A percentile compares a stretch with the other conserved stretches of the same genome.
These are phyloP conservation scores for Pseudisothecium myosuroides DNA, from an alignment of 225 moss, liverwort and hornwort species.

Conservation along the genomic window DNA sequence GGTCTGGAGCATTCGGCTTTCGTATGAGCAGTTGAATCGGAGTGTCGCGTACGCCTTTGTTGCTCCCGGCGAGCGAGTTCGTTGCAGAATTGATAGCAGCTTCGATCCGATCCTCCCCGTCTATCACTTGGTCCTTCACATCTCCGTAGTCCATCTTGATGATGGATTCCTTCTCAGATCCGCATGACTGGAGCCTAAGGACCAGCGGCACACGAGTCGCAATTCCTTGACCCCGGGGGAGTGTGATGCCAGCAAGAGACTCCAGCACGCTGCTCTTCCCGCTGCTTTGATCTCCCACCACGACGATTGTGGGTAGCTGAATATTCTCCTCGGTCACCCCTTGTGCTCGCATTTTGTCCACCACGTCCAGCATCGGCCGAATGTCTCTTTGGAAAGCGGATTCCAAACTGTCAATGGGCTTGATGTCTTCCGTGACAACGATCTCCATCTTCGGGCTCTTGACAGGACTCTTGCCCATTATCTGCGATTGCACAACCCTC, in stretches of 20 bases:
- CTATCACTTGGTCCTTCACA: background rate
- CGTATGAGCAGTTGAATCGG: background rate
- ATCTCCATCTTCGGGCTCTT: background rate
- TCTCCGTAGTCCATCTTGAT: background rate
- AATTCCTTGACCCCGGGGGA: constrained; percentile 1
- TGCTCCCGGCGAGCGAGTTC: background rate
- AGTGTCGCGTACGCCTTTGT: background rate
- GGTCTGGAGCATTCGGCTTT: constrained; percentile 1
- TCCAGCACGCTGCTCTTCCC: constrained; percentile 13
- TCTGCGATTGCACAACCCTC: background rate
- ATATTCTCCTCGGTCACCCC: constrained; percentile 2
- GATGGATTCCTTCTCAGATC: background rate
- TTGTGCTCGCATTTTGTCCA: background rate
- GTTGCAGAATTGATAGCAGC: background rate
- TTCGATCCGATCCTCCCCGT: background rate
- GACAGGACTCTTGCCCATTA: background rate
- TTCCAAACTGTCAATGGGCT: background rate
- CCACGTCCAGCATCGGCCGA: background rate
- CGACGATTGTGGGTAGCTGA: background rate
- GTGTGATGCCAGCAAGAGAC: background rate
- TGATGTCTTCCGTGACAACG: background rate
- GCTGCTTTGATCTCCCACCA: constrained; percentile 10
- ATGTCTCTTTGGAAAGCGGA: background rate
- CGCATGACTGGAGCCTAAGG: background rate
- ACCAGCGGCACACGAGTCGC: background rate